Conservation (phyloP, 257 asterid species). For the Misopates orontium region DNA sequence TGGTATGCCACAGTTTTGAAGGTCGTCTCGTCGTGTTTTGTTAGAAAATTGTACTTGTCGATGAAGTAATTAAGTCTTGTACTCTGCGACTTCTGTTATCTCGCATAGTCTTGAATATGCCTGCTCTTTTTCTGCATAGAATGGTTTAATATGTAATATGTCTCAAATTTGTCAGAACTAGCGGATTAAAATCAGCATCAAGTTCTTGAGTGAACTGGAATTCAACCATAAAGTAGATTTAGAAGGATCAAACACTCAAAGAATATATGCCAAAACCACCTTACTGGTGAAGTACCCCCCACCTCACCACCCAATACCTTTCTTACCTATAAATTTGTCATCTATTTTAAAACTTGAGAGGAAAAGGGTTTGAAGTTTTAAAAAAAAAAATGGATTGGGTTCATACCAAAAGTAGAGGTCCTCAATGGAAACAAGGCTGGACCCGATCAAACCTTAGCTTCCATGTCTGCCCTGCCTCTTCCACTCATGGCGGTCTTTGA, state of each 20-base stretch:
- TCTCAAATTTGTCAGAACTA: neutral
- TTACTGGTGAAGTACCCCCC: too few relatives aligned
- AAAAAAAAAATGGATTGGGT: constrained; percentile 56
- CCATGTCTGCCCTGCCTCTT: constrained; percentile 60
- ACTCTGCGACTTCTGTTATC: neutral
- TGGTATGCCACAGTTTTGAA: constrained; percentile 4
- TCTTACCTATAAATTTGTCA: constrained; percentile 21
- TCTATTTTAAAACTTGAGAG: neutral
- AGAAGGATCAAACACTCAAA: constrained; percentile 51
- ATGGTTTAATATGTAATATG: neutral
- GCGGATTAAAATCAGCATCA: constrained; percentile 31
- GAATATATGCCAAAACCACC: constrained; percentile 58
- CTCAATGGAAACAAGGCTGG: constrained; percentile 63
- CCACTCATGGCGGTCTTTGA: constrained; percentile 49
- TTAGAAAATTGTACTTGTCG: neutral
- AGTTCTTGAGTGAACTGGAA: constrained; percentile 45
- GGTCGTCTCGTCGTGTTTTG: neutral
- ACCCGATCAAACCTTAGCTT: constrained; percentile 41
- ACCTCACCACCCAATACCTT: too few relatives aligned
- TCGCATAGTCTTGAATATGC: neutral
- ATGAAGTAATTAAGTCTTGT: neutral
- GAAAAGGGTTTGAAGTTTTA: too few relatives aligned
- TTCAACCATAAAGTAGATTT: constrained; percentile 34
- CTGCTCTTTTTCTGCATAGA: neutral
- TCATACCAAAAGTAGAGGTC: constrained; percentile 40